Conservation (phyloP, 257 asterid genomes). For the Petunia secreta region DNA sequence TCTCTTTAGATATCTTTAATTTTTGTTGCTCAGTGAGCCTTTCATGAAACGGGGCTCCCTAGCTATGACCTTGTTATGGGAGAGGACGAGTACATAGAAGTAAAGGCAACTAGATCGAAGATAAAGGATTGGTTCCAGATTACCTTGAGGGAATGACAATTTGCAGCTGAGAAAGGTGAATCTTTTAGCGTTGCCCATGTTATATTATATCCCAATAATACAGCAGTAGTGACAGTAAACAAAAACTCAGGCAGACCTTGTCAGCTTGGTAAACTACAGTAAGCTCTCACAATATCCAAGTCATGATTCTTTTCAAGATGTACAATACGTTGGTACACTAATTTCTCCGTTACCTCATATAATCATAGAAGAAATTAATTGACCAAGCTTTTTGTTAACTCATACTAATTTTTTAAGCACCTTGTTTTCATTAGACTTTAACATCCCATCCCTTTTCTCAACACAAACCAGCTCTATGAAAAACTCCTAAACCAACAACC, state of each 20-base stretch:
- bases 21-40: slow-evolving; percentile 29
- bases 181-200: slow-evolving; percentile 75
- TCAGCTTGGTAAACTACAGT: slow-evolving; percentile 71
- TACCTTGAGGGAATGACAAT: slow-evolving; percentile 50
- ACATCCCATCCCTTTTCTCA: too few species aligned
- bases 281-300: slow-evolving; percentile 54
- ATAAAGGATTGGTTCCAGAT: slow-evolving; percentile 72
- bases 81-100: slow-evolving; percentile 56
- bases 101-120: slow-evolving; percentile 67
- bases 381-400: too few species aligned
- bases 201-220: slow-evolving; percentile 47
- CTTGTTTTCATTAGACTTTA: too few species aligned
- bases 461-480: too few species aligned
- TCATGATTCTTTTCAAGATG: too few species aligned
- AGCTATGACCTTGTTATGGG: slow-evolving; percentile 51
- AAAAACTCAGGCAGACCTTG: slow-evolving; percentile 46
- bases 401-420: too few species aligned
- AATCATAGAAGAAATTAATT: too few species aligned
- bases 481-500: too few species aligned
- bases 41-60: slow-evolving; percentile 79
- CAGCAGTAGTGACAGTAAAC: slow-evolving; percentile 50
- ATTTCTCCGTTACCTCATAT: too few species aligned
- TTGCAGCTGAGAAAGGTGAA: too few species aligned
- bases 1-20: too few species aligned
- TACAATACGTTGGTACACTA: too few species aligned